Base-by-base conservation (phyloP, 1,284 basidiomycete genomes). In the Rhodotorula sp. region DNA sequence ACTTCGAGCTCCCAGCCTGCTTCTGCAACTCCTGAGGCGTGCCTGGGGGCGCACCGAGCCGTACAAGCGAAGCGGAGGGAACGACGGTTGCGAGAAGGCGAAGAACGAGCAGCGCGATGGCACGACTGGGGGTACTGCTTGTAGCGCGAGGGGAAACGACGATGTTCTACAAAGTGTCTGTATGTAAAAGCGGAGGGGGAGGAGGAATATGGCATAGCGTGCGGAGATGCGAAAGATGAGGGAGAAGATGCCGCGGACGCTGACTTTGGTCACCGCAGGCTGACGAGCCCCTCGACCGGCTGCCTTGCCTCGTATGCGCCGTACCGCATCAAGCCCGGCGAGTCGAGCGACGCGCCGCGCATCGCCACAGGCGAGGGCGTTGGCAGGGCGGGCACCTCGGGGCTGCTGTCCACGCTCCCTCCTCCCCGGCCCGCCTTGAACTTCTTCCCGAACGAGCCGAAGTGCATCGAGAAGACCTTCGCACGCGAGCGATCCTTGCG, bases 391-490 rank as follows among this genome's bases (percentile, higher is more conserved):
- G 56, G 37, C 13, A n/a, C 37, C 13, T 56, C 55, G 36, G 27
- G 55, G 27, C 27, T 13, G 10, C 12, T 13, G 12, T 17, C 46
- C 27, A n/a, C 27, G 27, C 27, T n/a, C 27, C 9, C 39, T 39
- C 39, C 39, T 39, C 39, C 27, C 27, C 9, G 25, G 29, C 51
- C 17, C 9, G 46, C 32, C 41, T 36, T n/a, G 25, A 32, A 19
- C 54, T 56, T 46, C 54, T 57, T 37, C 27, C 64, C 56, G 13
- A 39, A 39, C 15, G 10, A 27, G 48, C 60, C 60, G 25, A 65
- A 57, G n/a, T 34, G 34, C 63, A 64, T 57, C 27, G 64, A 65
- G 34, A 65, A 65, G 54, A 65, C 56, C 56, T 58, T 65, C 56
- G 36, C 25, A n/a, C 64, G 55, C 19, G 34, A 41, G 64, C 64